These are phyloP conservation scores for Penicillium fuscoglaucum DNA, from an alignment of 2,329 filamentous ascomycete genomes.

Conservation along the genomic window DNA sequence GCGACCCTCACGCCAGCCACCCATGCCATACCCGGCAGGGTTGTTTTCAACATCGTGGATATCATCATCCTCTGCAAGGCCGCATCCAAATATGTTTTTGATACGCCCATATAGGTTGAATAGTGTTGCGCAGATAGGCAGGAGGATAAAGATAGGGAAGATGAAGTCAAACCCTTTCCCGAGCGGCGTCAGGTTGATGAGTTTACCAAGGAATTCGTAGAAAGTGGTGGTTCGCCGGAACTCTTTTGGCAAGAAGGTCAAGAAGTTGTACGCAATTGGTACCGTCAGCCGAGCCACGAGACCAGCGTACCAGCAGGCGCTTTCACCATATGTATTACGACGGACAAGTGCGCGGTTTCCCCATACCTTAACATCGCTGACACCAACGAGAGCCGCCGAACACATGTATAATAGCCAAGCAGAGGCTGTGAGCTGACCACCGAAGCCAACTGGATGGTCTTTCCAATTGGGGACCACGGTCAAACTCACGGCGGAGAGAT, in stretches of 20 bases:
- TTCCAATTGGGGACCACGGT: slow-evolving; percentile 67
- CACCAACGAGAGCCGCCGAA: slow-evolving; percentile 77
- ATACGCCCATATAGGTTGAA: slow-evolving; percentile 88
- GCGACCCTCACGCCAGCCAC: slow-evolving; percentile 87
- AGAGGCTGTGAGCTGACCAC: slow-evolving; percentile 79
- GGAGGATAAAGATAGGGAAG: slow-evolving; percentile 82
- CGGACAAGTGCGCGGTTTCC: slow-evolving; percentile 86
- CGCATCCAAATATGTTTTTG: slow-evolving; percentile 75
- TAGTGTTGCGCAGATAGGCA: slow-evolving; percentile 80
- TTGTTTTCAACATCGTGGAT: slow-evolving; percentile 60
- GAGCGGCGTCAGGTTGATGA: slow-evolving; percentile 79
- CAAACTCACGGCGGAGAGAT: slow-evolving; percentile 68
- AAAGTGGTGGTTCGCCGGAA: slow-evolving; percentile 80
- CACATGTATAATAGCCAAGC: slow-evolving; percentile 97
- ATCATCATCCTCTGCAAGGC: slow-evolving; percentile 73
- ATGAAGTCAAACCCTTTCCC: slow-evolving; percentile 82
- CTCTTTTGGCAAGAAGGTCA: slow-evolving; percentile 76
- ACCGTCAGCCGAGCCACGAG: slow-evolving; percentile 92
- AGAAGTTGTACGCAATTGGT: slow-evolving; percentile 92
- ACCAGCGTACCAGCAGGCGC: slow-evolving; percentile 91
- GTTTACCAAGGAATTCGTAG: slow-evolving; percentile 78
- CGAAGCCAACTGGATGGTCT: slow-evolving; percentile 76
- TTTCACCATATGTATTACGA: slow-evolving; percentile 88
- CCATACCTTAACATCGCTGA: slow-evolving; percentile 97
- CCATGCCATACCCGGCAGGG: slow-evolving; percentile 67